These are phyloP conservation scores for Acer negundo DNA, from an alignment of 345 rosid species.

Conservation along the genomic window DNA sequence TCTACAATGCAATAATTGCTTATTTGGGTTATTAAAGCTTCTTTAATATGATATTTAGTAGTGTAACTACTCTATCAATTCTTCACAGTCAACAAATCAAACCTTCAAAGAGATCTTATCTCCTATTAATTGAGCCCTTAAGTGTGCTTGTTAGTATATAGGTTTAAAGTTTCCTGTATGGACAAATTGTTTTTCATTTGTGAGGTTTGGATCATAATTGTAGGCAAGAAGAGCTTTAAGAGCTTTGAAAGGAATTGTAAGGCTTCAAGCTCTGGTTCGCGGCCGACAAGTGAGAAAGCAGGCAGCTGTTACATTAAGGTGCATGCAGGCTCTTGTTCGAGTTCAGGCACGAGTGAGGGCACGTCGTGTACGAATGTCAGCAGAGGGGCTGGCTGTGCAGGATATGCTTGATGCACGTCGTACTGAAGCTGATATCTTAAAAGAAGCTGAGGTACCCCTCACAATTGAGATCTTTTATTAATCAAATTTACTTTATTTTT, in stretches of 20 bases:
- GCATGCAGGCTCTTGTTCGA: constrained; percentile 97
- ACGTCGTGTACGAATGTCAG: constrained; percentile 81
- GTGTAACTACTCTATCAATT: background rate
- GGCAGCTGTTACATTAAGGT: constrained; percentile 90
- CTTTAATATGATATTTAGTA: background rate
- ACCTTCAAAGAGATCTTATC: background rate
- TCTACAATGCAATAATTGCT: background rate
- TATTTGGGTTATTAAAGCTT: background rate
- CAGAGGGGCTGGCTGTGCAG: constrained; percentile 85
- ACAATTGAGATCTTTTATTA: background rate
- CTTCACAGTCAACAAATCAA: background rate
- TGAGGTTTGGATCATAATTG: constrained; percentile 3
- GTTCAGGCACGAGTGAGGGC: constrained; percentile 98
- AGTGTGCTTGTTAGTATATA: background rate
- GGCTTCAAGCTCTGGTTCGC: constrained; percentile 91
- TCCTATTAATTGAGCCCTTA: background rate
- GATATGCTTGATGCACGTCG: constrained; percentile 57
- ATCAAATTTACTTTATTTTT: background rate
- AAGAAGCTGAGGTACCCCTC: constrained; percentile 71
- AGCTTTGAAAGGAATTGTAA: constrained; percentile 91
- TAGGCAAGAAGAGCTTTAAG: constrained; percentile 89
- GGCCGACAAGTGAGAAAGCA: constrained; percentile 97
- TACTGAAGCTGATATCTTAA: constrained; percentile 64
- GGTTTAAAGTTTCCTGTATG: background rate
- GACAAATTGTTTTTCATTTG: background rate